These are phyloP conservation scores for Lentinus brumalis DNA, from an alignment of 768 basidiomycete species.

Conservation along the genomic window DNA sequence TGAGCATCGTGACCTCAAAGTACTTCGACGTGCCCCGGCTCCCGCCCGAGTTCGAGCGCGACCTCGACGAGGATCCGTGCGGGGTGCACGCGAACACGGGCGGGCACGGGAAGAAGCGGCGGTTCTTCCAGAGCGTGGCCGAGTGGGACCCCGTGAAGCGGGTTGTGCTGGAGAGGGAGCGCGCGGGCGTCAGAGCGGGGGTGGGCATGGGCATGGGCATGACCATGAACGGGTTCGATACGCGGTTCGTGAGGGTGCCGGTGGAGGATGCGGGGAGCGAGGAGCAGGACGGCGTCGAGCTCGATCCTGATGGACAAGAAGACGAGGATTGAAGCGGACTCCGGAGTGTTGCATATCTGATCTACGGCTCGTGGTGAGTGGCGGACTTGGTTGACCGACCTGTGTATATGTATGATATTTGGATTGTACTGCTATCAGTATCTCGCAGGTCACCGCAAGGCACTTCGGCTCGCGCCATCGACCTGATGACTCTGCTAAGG, in stretches of 20 bases:
- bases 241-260: conserved; percentile 12
- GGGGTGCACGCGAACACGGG: conserved; percentile 38
- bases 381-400: too few species aligned
- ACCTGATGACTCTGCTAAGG: too few species aligned
- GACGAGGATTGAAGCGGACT: conserved; percentile 3
- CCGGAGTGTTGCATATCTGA: not conserved
- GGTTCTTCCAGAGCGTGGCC: conserved; percentile 59
- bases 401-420: too few species aligned
- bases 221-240: conserved; percentile 3
- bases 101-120: conserved; percentile 36
- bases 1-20: conserved; percentile 68
- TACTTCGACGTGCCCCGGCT: conserved; percentile 53
- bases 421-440: too few species aligned
- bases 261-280: conserved; percentile 23
- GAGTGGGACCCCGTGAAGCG: conserved; percentile 37
- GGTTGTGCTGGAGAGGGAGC: conserved; percentile 20
- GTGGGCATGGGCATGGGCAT: conserved; percentile 19
- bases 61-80: conserved; percentile 33
- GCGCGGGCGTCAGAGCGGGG: conserved; percentile 17
- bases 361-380: too few species aligned
- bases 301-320: conserved; percentile 12
- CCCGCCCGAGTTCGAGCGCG: conserved; percentile 11
- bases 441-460: too few species aligned
- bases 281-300: conserved; percentile 12
- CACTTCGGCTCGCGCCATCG: too few species aligned